Conservation (phyloP, 2,329 filamentous ascomycete genomes). For the Graphium sp. region DNA sequence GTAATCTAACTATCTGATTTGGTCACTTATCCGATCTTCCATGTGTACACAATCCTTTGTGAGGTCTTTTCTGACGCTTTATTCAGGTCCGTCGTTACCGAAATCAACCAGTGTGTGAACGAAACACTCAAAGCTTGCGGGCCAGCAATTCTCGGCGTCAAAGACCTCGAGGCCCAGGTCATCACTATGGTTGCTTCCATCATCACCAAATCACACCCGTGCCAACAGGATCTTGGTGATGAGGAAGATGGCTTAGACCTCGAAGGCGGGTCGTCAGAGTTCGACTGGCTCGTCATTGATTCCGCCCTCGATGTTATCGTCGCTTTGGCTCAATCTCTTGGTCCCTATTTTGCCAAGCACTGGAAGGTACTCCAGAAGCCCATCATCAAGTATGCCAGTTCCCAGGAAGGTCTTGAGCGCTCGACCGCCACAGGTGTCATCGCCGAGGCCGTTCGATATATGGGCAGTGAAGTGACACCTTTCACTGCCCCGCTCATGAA, state of each 20-base stretch:
- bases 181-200: constrained; percentile 61
- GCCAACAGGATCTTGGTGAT: constrained; percentile 77
- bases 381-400: constrained; percentile 73
- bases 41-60: constrained; percentile 5
- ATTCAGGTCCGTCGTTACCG: constrained; percentile 67
- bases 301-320: constrained; percentile 84
- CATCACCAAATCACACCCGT: constrained; percentile 80
- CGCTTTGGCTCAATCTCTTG: constrained; percentile 68
- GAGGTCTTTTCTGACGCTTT: constrained; percentile 5
- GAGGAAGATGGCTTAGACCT: constrained; percentile 62
- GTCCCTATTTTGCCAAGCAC: constrained; percentile 64
- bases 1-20: constrained; percentile 22
- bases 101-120: constrained; percentile 87
- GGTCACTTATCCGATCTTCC: constrained; percentile 10
- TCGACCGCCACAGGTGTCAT: constrained; percentile 83
- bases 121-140: constrained; percentile 84
- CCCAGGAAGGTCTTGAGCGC: constrained; percentile 73
- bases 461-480: constrained; percentile 65
- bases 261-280: constrained; percentile 71
- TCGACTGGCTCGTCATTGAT: constrained; percentile 94
- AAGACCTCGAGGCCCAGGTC: constrained; percentile 51
- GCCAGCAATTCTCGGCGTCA: constrained; percentile 63
- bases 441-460: constrained; percentile 76
- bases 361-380: constrained; percentile 96
- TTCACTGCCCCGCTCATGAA: constrained; percentile 65